phyloP scores from a whole-genome alignment of 1,139 yeast genomes.

The Debaryomycetaceae sp. region DNA sequence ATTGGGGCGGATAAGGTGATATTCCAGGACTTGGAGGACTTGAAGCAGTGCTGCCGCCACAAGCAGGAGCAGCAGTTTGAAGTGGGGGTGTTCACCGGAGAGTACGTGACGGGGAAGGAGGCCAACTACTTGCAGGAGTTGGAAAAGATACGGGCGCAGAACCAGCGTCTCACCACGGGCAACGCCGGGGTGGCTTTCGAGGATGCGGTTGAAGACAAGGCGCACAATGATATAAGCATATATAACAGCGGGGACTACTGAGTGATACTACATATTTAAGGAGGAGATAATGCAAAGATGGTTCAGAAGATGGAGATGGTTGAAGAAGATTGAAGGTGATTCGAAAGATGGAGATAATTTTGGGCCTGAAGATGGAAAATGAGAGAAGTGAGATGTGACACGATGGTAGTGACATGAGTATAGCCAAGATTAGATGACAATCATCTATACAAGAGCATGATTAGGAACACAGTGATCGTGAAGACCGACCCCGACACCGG shows the following conservation, averaged over 20 bases:
- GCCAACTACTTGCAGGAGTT: conserved; percentile 71
- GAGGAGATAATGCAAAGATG: too few relatives aligned
- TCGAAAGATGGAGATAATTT: too few relatives aligned
- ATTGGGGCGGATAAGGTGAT: conserved; percentile 89
- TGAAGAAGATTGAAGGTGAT: too few relatives aligned
- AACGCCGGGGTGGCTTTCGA: conserved; percentile 37
- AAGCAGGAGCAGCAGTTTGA: conserved; percentile 58
- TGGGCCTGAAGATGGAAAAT: too few relatives aligned
- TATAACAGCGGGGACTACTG: conserved; percentile 76
- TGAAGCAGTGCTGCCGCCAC: conserved; percentile 66
- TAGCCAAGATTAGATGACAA: too few relatives aligned
- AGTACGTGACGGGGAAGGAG: conserved; percentile 86
- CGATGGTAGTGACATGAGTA: too few relatives aligned
- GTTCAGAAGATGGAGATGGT: too few relatives aligned
- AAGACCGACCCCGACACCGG: too few relatives aligned
- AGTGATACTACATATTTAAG: too few relatives aligned
- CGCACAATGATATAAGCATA: conserved; percentile 85
- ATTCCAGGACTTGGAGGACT: conserved; percentile 76
- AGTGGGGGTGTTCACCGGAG: conserved; percentile 96
- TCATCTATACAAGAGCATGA: too few relatives aligned
- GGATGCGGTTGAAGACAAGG: conserved; percentile 57
- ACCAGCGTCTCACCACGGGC: conserved; percentile 50
- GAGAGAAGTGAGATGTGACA: too few relatives aligned
- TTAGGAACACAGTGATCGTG: too few relatives aligned
- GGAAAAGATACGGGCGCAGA: conserved; percentile 73